Conservation (phyloP, 805 yeast genomes). For the Saccharomycopsis capsularis region DNA sequence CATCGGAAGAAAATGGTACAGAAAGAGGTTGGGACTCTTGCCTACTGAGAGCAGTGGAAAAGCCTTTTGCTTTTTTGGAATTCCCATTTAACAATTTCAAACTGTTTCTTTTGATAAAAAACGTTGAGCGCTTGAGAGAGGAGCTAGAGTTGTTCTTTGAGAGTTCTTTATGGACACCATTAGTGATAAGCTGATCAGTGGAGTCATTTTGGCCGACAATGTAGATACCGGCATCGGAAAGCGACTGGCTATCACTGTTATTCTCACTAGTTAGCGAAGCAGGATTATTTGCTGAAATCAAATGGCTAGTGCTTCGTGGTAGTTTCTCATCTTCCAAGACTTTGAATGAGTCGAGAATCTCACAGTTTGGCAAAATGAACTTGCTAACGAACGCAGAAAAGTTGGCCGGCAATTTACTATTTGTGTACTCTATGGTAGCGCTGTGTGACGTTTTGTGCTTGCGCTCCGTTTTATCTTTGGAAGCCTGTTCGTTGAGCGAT, state of each 20-base stretch:
- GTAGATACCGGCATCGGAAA: conserved; percentile 2
- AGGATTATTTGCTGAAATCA: not conserved
- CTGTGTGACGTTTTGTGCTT: not conserved
- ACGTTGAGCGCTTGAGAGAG: conserved; percentile 14
- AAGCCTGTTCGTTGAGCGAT: not conserved
- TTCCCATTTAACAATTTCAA: conserved; percentile 8
- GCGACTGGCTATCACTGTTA: not conserved
- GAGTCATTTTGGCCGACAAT: conserved; percentile 7
- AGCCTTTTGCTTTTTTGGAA: conserved; percentile 5
- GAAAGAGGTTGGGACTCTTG: not conserved
- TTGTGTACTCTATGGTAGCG: conserved; percentile 3
- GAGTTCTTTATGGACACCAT: conserved; percentile 5
- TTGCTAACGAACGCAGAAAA: conserved; percentile 11
- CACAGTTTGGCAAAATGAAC: conserved; percentile 21
- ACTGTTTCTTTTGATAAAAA: conserved; percentile 16
- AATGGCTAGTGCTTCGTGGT: not conserved
- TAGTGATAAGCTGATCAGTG: conserved; percentile 14
- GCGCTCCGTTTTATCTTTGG: not conserved
- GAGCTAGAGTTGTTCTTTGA: not conserved
- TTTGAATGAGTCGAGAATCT: conserved; percentile 12
- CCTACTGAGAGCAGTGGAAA: not conserved
- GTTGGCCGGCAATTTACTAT: conserved; percentile 14
- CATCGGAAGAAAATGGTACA: not conserved
- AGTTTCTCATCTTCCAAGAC: conserved; percentile 6
- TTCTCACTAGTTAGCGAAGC: no score